Conservation (phyloP, 169 alveolate genomes). For the Plasmodium sp. region DNA sequence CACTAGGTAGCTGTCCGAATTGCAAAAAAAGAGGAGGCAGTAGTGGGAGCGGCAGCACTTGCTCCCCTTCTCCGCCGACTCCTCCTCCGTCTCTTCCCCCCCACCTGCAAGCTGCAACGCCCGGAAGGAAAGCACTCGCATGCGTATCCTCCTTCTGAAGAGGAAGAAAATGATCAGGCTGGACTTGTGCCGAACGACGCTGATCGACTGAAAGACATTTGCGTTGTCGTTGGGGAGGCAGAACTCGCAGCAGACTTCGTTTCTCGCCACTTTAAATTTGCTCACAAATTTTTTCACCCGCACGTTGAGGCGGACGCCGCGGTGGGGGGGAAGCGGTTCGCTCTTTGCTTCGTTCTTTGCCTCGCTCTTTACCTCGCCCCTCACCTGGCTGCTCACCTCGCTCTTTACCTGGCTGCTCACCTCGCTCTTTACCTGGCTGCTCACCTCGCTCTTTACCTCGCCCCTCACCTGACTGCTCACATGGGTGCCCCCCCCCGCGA, state of each 20-base stretch:
- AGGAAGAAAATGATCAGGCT: slow-evolving; percentile 15
- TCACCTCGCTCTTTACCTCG: no score
- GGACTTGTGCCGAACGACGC: slow-evolving; percentile 10
- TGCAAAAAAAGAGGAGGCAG: slow-evolving; percentile 53
- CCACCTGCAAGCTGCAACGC: neutral
- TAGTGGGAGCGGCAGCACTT: neutral
- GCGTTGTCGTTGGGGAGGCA: slow-evolving; percentile 36
- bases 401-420: no score
- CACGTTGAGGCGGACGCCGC: slow-evolving; percentile 6
- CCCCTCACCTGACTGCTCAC: neutral
- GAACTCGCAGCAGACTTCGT: neutral
- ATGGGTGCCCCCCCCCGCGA: neutral
- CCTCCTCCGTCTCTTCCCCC: neutral
- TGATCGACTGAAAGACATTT: slow-evolving; percentile 24
- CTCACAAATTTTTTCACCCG: slow-evolving; percentile 19
- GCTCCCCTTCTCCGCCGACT: neutral
- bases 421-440: no score
- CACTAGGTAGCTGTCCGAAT: slow-evolving; percentile 33
- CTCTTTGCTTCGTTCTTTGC: neutral
- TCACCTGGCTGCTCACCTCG: no score
- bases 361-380: no score
- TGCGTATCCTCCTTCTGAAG: slow-evolving; percentile 3
- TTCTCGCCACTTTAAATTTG: slow-evolving; percentile 23
- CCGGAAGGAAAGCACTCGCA: slow-evolving; percentile 1
- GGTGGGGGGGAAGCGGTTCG: neutral